Conservation (phyloP, 345 rosid genomes). For the Syzygium grande region DNA sequence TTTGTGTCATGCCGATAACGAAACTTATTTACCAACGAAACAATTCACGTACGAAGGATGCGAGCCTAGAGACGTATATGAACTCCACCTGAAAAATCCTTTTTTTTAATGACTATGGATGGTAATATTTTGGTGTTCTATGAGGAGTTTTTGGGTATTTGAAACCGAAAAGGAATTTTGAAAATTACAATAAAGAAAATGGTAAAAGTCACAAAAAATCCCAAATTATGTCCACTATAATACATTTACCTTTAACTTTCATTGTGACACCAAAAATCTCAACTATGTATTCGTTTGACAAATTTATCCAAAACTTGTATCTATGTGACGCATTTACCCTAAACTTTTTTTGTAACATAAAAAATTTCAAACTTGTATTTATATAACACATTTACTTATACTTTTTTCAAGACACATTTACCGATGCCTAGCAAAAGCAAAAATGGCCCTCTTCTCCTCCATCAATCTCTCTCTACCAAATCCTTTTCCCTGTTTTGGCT, state of each 20-base stretch:
- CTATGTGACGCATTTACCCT: too few relatives aligned
- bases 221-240: not conserved
- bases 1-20: fast-evolving
- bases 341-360: too few relatives aligned
- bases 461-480: too few relatives aligned
- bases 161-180: too few relatives aligned
- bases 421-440: too few relatives aligned
- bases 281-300: not conserved
- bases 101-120: not conserved
- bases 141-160: not conserved
- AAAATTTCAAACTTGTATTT: not conserved
- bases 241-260: too few relatives aligned
- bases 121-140: not conserved
- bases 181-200: not conserved
- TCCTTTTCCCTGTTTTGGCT: too few relatives aligned
- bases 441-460: too few relatives aligned
- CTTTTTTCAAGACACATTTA: too few relatives aligned
- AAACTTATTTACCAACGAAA: not conserved
- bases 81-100: not conserved
- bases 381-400: too few relatives aligned
- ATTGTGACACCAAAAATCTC: too few relatives aligned
- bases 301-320: too few relatives aligned
- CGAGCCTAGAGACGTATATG: not conserved
- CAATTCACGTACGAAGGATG: not conserved
- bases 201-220: not conserved